phyloP scores from a whole-genome alignment of 371 early-diverging fungal genomes.

The Haplosporangium sp. region DNA sequence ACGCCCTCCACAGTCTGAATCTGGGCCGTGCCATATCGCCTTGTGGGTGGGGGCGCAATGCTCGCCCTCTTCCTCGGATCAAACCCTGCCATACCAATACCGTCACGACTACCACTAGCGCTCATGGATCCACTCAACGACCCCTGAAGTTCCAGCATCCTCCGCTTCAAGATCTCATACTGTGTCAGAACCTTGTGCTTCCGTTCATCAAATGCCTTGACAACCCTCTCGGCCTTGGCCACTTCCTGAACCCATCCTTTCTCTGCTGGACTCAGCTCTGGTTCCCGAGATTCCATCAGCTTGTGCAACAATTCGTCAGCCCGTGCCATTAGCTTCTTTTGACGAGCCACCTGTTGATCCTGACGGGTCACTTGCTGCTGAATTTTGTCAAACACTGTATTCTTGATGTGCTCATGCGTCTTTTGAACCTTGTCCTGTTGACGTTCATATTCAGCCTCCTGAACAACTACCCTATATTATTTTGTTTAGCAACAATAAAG shows the following conservation, averaged over 20 bases:
- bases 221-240: slow-evolving; percentile 20
- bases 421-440: slow-evolving; percentile 32
- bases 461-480: slow-evolving; percentile 27
- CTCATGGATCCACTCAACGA: slow-evolving; percentile 1
- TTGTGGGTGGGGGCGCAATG: slow-evolving; percentile 1
- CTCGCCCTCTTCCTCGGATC: too few species aligned
- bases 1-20: slow-evolving; percentile 20
- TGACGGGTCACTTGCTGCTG: slow-evolving; percentile 32
- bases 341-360: slow-evolving; percentile 23
- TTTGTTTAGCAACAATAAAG: too few species aligned
- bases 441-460: slow-evolving; percentile 35
- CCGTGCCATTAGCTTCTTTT: slow-evolving; percentile 37
- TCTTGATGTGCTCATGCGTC: slow-evolving; percentile 9
- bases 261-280: slow-evolving; percentile 46
- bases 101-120: not conserved
- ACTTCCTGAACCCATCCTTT: slow-evolving; percentile 37
- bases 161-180: slow-evolving; percentile 31
- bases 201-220: slow-evolving; percentile 33
- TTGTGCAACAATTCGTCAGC: slow-evolving; percentile 39
- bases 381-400: slow-evolving; percentile 4
- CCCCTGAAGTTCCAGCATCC: slow-evolving; percentile 20
- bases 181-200: slow-evolving; percentile 32
- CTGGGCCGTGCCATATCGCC: slow-evolving; percentile 34
- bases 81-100: not conserved
- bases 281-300: slow-evolving; percentile 39